Evolutionary conservation across 179 eudicot species (phyloP), one percentile per base, ranked within the genome.

Genomic region (Nepenthes alata): DNA sequence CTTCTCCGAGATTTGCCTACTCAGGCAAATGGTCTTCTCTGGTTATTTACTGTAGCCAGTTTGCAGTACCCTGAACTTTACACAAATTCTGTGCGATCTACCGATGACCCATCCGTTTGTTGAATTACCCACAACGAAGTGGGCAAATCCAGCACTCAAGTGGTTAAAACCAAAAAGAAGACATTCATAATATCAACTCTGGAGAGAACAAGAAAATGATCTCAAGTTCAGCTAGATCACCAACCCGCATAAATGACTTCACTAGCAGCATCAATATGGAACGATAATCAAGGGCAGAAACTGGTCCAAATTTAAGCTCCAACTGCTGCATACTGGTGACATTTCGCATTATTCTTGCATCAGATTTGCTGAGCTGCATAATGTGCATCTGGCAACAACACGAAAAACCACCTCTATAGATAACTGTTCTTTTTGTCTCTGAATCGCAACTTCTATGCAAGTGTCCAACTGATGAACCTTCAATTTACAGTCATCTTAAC

Each of bases 291-390:
- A 76, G 73, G 58, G 76, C 66, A 10, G 88, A 84, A 55, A 73
- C 77, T 38, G 73, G 76, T 68, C 80, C 84, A 70, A 90, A 85
- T 72, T 80, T 82, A 62, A 57, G 64, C 73, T 90, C 89, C 75
- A 87, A 68, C 67, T 91, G 95, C 72, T 84, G 87, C 91, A 94
- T 81, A 61, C 64, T 80, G 67, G 70, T 60, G 71, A 85, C 64
- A 76, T 58, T 67, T 55, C 84, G 81, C 89, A 91, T 63, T 66
- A 94, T 82, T 60, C 74, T 83, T 36, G 88, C 96, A 72, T 94
- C 99, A 53, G 80, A 70, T 81, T 87, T 84, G 81, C 86, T 77
- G 59, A 94, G 76, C 99, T 94, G 96, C 76, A 85, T 15, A 35
- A 36, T 2, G 13, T 57, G 8, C 15, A 57, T 12, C 14, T 8